Evolutionary conservation across 2,329 filamentous ascomycete species (phyloP), one percentile per base, ranked within the genome.

Genomic region (Sphaerulina vaccinii): DNA sequence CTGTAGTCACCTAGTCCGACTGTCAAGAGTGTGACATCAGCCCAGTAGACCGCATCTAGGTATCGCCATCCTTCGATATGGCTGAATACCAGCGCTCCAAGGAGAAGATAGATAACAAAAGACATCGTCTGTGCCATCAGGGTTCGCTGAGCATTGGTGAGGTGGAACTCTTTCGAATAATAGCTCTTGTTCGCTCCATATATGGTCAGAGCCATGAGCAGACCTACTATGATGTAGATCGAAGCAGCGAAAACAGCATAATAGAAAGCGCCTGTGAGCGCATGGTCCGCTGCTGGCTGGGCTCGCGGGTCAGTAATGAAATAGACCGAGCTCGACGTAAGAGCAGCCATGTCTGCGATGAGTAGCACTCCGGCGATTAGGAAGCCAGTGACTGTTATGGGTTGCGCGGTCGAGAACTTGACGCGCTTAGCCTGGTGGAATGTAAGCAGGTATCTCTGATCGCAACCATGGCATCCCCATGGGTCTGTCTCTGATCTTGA

Each of bases 361-460:
- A 84, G 70, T 1, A 84, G 70, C 3, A 78, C 54, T 0, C 79
- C 79, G 10, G 80, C 73, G 2, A 80, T 59, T 40, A 79, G 76
- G 69, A 79, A 84, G n/a, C 80, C 80, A n/a, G 76, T 60, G 27
- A 84, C 81, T 0, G 80, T 83, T 37, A 83, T 78, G 1, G 81
- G 78, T 59, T 83, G 81, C 1, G 80, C 79, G 21, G 82, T 69
- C 3, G 71, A 68, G 62, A 84, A 84, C 0, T 71, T 69, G 8
- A 84, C 61, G 10, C 79, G 72, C 19, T 75, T 73, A 2, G 79
- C 77, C n/a, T n/a, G n/a, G n/a, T n/a, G n/a, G n/a, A n/a, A n/a
- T n/a, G n/a, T n/a, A n/a, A n/a, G n/a, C n/a, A n/a, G n/a, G n/a
- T n/a, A n/a, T n/a, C n/a, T n/a, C n/a, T n/a, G n/a, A n/a, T n/a